Evolutionary conservation across 345 rosid species (phyloP).

Genomic region (Eutrema japonicum): DNA sequence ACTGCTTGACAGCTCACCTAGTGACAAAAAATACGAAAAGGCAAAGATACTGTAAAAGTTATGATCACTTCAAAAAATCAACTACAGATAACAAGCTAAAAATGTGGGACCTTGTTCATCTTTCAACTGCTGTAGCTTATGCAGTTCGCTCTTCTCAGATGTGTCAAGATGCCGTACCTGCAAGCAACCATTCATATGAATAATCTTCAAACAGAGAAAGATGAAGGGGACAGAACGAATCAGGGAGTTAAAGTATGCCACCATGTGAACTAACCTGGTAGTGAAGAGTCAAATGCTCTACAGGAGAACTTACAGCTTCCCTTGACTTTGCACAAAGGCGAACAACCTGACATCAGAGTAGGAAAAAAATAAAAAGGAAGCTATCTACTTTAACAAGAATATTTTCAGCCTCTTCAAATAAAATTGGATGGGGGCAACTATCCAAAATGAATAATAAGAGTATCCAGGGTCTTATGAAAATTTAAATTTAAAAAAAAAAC

Average conservation of each 20-base stretch:
- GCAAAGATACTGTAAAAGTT: conserved; percentile 12
- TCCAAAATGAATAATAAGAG: conserved; percentile 19
- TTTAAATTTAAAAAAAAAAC: neutral
- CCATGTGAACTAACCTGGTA: conserved; percentile 76
- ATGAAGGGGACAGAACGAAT: conserved; percentile 16
- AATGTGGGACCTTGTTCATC: conserved; percentile 90
- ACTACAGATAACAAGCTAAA: conserved; percentile 21
- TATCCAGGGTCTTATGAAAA: neutral
- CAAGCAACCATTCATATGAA: conserved; percentile 34
- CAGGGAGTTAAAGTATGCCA: conserved; percentile 5
- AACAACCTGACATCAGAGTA: conserved; percentile 66
- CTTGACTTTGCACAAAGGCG: conserved; percentile 99
- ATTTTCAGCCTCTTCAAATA: conserved; percentile 13
- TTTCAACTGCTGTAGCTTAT: conserved; percentile 97
- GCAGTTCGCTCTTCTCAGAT: conserved; percentile 97
- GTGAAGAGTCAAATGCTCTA: conserved; percentile 98
- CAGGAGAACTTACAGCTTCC: conserved; percentile 99
- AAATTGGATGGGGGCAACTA: conserved; percentile 15
- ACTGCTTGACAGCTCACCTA: conserved; percentile 97
- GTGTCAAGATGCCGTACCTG: conserved; percentile 99
- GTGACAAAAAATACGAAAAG: conserved; percentile 1
- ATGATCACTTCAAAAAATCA: conserved; percentile 11
- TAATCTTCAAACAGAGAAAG: conserved; percentile 8
- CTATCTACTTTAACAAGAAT: neutral
- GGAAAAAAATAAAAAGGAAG: conserved; percentile 1